A percentile compares a stretch with the other conserved stretches of the same genome.
These are phyloP conservation scores for Pseudocercospora vitis DNA, from an alignment of 2,329 filamentous ascomycete genomes.

Conservation along the genomic window DNA sequence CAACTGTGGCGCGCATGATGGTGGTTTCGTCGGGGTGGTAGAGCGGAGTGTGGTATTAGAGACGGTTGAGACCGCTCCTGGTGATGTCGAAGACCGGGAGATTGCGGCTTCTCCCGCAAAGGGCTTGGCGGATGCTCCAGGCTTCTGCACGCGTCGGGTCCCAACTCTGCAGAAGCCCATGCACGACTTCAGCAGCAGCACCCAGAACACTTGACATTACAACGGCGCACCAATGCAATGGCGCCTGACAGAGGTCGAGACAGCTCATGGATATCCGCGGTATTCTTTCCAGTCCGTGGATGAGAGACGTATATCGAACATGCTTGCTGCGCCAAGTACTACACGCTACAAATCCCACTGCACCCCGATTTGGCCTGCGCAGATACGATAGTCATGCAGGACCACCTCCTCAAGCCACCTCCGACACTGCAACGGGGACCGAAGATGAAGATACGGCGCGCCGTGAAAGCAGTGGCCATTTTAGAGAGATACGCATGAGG, in stretches of 20 bases:
- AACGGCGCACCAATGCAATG: constrained; percentile 33
- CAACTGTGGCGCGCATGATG: constrained; percentile 20
- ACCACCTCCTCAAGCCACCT: background rate
- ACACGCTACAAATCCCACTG: background rate
- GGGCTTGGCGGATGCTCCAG: no score
- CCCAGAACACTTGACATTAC: background rate
- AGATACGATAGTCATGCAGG: background rate
- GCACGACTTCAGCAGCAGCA: no score
- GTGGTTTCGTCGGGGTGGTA: constrained; percentile 2
- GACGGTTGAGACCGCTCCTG: constrained; percentile 1
- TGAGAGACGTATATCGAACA: constrained; percentile 47
- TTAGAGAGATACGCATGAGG: no score
- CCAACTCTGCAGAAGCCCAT: no score
- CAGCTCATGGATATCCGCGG: constrained; percentile 43
- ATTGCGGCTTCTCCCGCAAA: background rate
- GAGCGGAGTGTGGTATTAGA: constrained; percentile 4
- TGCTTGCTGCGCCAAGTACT: constrained; percentile 37
- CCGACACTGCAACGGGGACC: background rate
- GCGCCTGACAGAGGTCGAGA: constrained; percentile 37
- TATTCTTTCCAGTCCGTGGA: constrained; percentile 45
- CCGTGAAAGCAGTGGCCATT: background rate
- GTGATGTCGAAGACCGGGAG: constrained; percentile 2
- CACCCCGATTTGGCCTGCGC: background rate
- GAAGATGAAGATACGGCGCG: background rate
- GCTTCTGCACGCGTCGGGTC: no score